Percentiles rank a stretch among this genome's conserved stretches.
Evolutionary conservation across 768 basidiomycete species (phyloP).

Genomic region (Leccinum rimulosum): DNA sequence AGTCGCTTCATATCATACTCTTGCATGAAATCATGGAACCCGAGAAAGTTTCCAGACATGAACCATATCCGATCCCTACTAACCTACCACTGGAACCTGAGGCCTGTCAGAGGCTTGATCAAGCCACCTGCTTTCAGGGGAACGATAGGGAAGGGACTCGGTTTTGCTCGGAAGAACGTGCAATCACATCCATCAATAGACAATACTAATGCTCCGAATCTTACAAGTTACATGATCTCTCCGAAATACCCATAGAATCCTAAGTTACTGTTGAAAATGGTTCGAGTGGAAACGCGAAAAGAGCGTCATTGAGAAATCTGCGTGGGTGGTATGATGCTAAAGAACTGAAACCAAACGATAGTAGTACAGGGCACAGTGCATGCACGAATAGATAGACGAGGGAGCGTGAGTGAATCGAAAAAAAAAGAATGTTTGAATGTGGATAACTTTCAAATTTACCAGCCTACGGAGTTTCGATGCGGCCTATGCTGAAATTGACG

Average conservation of each 20-base stretch:
- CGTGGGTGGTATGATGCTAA: background rate
- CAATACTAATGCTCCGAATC: background rate
- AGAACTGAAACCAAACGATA: slow-evolving; percentile 1
- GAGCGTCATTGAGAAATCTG: background rate
- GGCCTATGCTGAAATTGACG: background rate
- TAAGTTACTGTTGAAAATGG: background rate
- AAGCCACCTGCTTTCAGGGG: too few species aligned
- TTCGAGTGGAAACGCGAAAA: background rate
- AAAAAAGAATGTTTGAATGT: background rate
- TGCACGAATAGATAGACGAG: background rate
- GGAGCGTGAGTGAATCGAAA: background rate
- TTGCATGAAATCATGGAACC: too few species aligned
- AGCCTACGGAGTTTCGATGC: slow-evolving; percentile 6
- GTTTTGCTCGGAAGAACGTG: too few species aligned
- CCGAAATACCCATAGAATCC: background rate
- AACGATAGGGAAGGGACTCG: too few species aligned
- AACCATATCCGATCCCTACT: too few species aligned
- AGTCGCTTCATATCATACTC: too few species aligned
- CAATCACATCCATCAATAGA: background rate
- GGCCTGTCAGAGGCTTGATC: too few species aligned
- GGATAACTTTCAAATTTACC: background rate
- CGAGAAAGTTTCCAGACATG: too few species aligned
- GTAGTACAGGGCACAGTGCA: background rate
- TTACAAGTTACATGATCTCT: slow-evolving; percentile 4
- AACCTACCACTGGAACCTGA: too few species aligned